Percentiles rank a stretch among this genome's conserved stretches.
Evolutionary conservation across 2,329 filamentous ascomycete species (phyloP).

Genomic region (Coniochaeta pulveracea): DNA sequence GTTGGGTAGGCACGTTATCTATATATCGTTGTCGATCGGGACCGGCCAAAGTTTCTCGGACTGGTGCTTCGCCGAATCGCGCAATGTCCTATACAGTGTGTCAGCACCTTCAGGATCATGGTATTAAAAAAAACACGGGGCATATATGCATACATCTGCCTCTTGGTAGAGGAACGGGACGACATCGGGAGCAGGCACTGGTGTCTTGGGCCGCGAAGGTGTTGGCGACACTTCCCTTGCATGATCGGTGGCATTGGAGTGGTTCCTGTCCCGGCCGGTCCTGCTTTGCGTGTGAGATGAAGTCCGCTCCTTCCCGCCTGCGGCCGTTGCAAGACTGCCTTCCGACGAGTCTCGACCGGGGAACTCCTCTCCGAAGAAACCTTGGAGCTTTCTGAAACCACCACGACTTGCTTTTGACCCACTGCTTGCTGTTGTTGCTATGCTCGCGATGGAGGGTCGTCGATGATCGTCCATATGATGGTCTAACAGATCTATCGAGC

Average conservation of each 20-base stretch:
- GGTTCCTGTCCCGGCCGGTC: conserved; percentile 63
- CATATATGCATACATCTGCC: conserved; percentile 47
- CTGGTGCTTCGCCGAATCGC: conserved; percentile 66
- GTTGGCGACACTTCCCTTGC: conserved; percentile 65
- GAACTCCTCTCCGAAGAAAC: conserved; percentile 88
- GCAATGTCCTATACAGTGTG: conserved; percentile 50
- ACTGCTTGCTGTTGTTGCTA: conserved; percentile 72
- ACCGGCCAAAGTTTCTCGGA: conserved; percentile 57
- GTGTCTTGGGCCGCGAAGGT: conserved; percentile 70
- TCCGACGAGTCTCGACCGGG: conserved; percentile 65
- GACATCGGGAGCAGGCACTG: conserved; percentile 80
- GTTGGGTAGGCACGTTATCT: conserved; percentile 32
- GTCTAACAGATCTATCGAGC: no score
- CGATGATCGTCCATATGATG: conserved; percentile 1
- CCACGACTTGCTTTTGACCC: conserved; percentile 66
- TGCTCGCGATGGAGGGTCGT: conserved; percentile 51
- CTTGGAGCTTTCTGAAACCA: conserved; percentile 73
- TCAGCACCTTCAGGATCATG: not conserved
- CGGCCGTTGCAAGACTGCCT: conserved; percentile 44
- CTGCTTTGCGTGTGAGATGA: conserved; percentile 50
- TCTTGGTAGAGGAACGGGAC: conserved; percentile 97
- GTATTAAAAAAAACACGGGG: not conserved
- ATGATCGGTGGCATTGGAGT: conserved; percentile 65
- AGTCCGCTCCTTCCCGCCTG: conserved; percentile 49
- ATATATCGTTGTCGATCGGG: conserved; percentile 59